These are phyloP conservation scores for Metschnikowia koreensis DNA, from an alignment of 805 yeast species.

Conservation along the genomic window DNA sequence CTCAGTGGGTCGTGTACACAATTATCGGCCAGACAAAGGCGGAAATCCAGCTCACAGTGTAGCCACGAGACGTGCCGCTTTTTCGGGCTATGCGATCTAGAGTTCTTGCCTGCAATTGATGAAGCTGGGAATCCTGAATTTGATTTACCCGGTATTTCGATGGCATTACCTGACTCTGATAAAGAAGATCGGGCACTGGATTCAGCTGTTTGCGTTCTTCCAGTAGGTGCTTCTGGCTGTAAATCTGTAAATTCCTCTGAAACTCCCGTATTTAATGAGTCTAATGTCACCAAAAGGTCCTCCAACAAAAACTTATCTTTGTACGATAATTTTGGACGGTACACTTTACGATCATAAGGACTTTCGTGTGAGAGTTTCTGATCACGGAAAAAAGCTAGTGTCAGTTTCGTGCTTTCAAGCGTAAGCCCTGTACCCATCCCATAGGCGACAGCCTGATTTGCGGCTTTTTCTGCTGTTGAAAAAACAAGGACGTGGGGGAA, in stretches of 20 bases:
- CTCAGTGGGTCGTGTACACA: conserved; percentile 11
- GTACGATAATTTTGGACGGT: conserved; percentile 7
- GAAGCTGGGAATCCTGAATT: not conserved
- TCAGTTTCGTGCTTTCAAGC: not conserved
- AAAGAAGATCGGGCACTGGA: not conserved
- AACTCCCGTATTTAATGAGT: not conserved
- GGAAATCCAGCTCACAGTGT: conserved; percentile 15
- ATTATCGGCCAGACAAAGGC: conserved; percentile 15
- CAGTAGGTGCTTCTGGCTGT: not conserved
- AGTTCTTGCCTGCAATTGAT: not conserved
- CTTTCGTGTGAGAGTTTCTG: not conserved
- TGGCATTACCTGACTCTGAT: not conserved
- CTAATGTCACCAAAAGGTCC: conserved; percentile 10
- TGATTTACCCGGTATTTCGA: too few relatives aligned
- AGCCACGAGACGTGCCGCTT: conserved; percentile 15
- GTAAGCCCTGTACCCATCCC: not conserved
- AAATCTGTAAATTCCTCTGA: not conserved
- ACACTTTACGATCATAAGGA: conserved; percentile 5
- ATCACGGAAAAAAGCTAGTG: conserved; percentile 8
- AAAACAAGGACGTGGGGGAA: conserved; percentile 17
- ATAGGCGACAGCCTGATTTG: conserved; percentile 5
- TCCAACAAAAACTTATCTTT: conserved; percentile 18
- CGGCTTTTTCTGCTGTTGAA: conserved; percentile 7
- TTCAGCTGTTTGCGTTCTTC: not conserved
- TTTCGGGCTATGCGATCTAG: too few relatives aligned